Evolutionary conservation across 1,284 basidiomycete genomes (phyloP).

Genomic region (Ustilago vetiveriae): DNA sequence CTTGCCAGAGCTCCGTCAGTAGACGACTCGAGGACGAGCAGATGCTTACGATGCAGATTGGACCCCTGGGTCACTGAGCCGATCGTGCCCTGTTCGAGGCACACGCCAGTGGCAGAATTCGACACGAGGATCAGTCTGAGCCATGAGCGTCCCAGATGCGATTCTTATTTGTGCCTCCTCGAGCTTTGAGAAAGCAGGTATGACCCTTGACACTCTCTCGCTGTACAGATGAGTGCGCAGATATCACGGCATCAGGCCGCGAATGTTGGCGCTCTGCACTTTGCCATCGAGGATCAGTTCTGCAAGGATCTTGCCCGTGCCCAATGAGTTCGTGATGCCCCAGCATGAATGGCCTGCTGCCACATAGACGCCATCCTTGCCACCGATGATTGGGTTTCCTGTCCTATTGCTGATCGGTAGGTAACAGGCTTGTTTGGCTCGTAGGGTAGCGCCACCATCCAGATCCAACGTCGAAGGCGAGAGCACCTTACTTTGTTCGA

Average conservation of each 20-base stretch:
- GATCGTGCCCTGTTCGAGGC: too few relatives aligned
- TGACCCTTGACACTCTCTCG: too few relatives aligned
- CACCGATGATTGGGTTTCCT: conserved; percentile 70
- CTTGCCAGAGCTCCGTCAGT: too few relatives aligned
- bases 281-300: conserved; percentile 71
- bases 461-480: conserved; percentile 68
- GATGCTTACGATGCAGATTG: too few relatives aligned
- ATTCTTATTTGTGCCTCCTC: too few relatives aligned
- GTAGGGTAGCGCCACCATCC: conserved; percentile 64
- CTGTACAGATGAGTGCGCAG: too few relatives aligned
- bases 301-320: conserved; percentile 71
- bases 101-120: too few relatives aligned
- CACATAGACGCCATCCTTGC: conserved; percentile 70
- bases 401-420: conserved; percentile 71
- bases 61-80: too few relatives aligned
- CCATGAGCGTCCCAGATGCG: too few relatives aligned
- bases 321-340: conserved; percentile 70
- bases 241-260: conserved; percentile 68
- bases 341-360: conserved; percentile 70
- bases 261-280: conserved; percentile 70
- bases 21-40: too few relatives aligned
- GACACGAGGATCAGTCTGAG: too few relatives aligned
- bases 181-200: too few relatives aligned
- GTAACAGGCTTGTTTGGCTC: conserved; percentile 71
- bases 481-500: conserved; percentile 69